Conservation (phyloP, 2,329 filamentous ascomycete genomes). For the Xylaria polymorpha region DNA sequence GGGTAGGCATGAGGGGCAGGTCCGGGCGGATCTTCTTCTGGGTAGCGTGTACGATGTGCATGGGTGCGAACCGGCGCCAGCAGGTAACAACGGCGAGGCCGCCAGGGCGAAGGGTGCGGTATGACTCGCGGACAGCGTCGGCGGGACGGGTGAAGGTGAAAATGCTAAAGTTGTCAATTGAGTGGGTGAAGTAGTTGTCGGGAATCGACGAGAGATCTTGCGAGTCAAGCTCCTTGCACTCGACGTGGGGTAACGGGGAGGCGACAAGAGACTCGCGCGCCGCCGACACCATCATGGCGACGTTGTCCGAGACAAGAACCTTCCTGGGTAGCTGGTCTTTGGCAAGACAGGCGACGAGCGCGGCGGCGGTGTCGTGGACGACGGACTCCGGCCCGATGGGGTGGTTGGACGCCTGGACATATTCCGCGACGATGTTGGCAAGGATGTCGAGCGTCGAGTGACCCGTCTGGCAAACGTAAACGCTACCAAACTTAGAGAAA, state of each 20-base stretch:
- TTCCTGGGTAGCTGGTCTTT: conserved; percentile 45
- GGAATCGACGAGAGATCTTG: conserved; percentile 43
- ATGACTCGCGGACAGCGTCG: conserved; percentile 42
- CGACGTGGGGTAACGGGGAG: conserved; percentile 41
- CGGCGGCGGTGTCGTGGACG: conserved; percentile 50
- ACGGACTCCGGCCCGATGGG: conserved; percentile 45
- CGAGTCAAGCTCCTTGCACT: conserved; percentile 46
- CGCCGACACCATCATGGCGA: conserved; percentile 45
- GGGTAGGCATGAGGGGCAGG: conserved; percentile 43
- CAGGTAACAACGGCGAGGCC: conserved; percentile 44
- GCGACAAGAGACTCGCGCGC: conserved; percentile 45
- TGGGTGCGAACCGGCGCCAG: conserved; percentile 46
- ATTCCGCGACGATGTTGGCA: conserved; percentile 41
- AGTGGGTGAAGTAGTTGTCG: conserved; percentile 44
- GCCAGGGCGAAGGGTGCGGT: conserved; percentile 43
- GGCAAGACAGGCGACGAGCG: conserved; percentile 44
- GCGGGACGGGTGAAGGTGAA: conserved; percentile 42
- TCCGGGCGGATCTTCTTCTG: conserved; percentile 46
- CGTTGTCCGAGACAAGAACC: conserved; percentile 47
- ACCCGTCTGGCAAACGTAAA: conserved; percentile 48
- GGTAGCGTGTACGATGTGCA: conserved; percentile 43
- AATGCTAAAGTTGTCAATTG: conserved; percentile 47
- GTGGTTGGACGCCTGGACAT: conserved; percentile 46
- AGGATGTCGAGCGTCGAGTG: conserved; percentile 48
- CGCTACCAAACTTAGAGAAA: conserved; percentile 49